Base-by-base conservation (phyloP, 176 grass and related monocot genomes). In the Luzula sylvatica region DNA sequence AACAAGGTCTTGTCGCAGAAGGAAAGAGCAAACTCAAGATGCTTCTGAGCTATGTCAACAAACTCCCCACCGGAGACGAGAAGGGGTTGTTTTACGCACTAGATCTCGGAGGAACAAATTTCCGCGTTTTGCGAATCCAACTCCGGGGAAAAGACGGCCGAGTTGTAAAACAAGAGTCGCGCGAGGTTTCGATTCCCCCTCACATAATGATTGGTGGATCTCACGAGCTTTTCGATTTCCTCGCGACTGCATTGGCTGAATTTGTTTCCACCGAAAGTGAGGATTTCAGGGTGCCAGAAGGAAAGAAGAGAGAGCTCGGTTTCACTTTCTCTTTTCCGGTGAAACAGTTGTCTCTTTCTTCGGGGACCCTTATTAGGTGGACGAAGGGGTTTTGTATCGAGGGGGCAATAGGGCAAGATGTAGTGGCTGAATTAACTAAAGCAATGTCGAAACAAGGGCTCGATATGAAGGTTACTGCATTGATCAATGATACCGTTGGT, bases 271-370 rank as follows among this genome's bases (percentile, higher is more conserved):
- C 71, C 8, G 82, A 94, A 72, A 71, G 78, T 71, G 78, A 82
- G 65, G 74, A 72, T 11, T 87, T 79, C 53, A 55, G 69, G 40
- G 75, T 87, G 66, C 82, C 71, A 66, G 74, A 66, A 16, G 87
- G 82, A 29, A 82, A 39, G 57, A 77, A 82, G 28, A 82, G 78
- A 49, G 62, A 94, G 43, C 74, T 94, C 23, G 82, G 87, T 53
- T 94, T 94, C 76, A 94, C 82, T 35, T 94, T 94, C 61, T 94
- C 87, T 2, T 94, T 94, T 56, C 87, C 78, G 46, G 87, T 94
- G 44, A 87, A 86, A 27, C 87, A 94, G 51, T 56, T 52, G 58
- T 94, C 82, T 15, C 60, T 82, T 46, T 61, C 78, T 26, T 87
- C 82, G 20, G 87, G 87, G 46, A 82, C 78, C 51, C 87, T 94